Conservation (phyloP, 805 yeast species). For the Wickerhamomyces mucosus region DNA sequence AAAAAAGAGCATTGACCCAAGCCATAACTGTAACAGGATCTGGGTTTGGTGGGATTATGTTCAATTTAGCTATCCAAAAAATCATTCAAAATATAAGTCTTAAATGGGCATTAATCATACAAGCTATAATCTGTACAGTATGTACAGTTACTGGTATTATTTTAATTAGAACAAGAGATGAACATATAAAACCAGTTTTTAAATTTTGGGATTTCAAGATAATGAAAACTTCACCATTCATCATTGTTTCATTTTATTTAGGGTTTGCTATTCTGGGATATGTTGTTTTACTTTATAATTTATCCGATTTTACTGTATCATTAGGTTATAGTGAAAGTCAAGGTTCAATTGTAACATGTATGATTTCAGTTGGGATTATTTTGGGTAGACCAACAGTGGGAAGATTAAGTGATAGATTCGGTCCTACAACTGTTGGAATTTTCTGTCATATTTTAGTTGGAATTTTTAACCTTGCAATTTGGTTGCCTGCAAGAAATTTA, state of each 20-base stretch:
- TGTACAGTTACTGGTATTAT: constrained; percentile 25
- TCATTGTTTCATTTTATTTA: constrained; percentile 29
- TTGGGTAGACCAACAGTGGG: constrained; percentile 52
- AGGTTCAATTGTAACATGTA: constrained; percentile 50
- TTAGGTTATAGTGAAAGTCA: constrained; percentile 46
- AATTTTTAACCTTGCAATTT: constrained; percentile 37
- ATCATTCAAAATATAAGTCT: constrained; percentile 23
- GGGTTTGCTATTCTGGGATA: constrained; percentile 49
- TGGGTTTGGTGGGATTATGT: constrained; percentile 36
- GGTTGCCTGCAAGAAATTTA: constrained; percentile 48
- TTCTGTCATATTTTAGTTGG: constrained; percentile 29
- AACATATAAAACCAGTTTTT: constrained; percentile 24
- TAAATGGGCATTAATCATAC: constrained; percentile 27
- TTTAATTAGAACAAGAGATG: constrained; percentile 29
- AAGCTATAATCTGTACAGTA: constrained; percentile 27
- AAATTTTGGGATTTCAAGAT: neutral
- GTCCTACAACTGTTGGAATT: constrained; percentile 39
- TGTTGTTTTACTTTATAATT: constrained; percentile 46
- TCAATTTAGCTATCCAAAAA: constrained; percentile 27
- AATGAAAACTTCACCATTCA: constrained; percentile 26
- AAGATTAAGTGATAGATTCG: constrained; percentile 36
- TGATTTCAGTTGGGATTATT: constrained; percentile 48
- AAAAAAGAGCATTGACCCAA: constrained; percentile 41
- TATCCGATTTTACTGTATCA: constrained; percentile 51
- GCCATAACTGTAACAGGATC: constrained; percentile 31